phyloP scores from a whole-genome alignment of 2,329 filamentous ascomycete species.

The Ustulina deusta region DNA sequence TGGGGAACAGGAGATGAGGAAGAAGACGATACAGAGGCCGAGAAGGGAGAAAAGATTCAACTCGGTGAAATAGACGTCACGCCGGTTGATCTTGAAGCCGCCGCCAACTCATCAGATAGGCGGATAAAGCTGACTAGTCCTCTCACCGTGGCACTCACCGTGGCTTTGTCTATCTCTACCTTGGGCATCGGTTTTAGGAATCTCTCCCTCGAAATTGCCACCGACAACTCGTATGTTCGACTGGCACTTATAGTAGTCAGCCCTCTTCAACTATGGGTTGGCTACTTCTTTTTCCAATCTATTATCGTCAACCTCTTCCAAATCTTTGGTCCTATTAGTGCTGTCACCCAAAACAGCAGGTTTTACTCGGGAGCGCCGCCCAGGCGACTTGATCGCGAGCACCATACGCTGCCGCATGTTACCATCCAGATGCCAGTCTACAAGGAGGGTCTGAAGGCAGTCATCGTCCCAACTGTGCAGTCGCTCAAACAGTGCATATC shows the following conservation, averaged over 20 bases:
- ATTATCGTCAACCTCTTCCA: conserved; percentile 64
- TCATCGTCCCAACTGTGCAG: conserved; percentile 67
- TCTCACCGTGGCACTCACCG: conserved; percentile 63
- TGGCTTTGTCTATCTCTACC: conserved; percentile 64
- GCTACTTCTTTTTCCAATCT: conserved; percentile 62
- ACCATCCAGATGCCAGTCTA: conserved; percentile 65
- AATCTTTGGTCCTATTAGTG: conserved; percentile 63
- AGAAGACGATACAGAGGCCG: conserved; percentile 58
- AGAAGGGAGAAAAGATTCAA: conserved; percentile 49
- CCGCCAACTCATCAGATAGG: conserved; percentile 57
- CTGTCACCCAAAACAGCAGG: conserved; percentile 59
- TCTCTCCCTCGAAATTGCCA: conserved; percentile 65
- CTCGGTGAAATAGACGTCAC: conserved; percentile 56
- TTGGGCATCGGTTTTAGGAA: conserved; percentile 68
- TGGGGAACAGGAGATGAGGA: conserved; percentile 61
- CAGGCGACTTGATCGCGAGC: conserved; percentile 53
- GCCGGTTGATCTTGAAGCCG: conserved; percentile 57
- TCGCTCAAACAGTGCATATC: conserved; percentile 69
- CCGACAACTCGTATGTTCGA: conserved; percentile 66
- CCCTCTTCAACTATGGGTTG: conserved; percentile 69
- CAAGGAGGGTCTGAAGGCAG: conserved; percentile 60
- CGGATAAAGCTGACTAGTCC: conserved; percentile 67
- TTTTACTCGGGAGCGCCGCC: conserved; percentile 58
- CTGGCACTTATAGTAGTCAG: conserved; percentile 64
- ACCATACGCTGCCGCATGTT: conserved; percentile 59